Percentiles rank a stretch among this genome's conserved stretches.
phyloP scores from a whole-genome alignment of 1,139 yeast species.

The Spathaspora jeffriesii region DNA sequence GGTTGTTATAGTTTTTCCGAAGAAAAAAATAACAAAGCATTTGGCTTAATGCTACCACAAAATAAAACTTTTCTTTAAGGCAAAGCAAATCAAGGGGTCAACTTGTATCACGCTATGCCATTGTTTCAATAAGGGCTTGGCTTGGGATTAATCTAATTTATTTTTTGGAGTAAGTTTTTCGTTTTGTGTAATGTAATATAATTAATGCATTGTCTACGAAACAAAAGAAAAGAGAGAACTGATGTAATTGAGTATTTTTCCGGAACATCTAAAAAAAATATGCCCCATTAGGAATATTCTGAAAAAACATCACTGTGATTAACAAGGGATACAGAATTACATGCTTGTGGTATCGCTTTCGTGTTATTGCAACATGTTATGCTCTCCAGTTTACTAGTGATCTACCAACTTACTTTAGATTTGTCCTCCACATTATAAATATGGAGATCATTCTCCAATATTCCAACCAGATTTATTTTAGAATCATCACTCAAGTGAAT shows the following conservation, averaged over 20 bases:
- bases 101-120: neutral
- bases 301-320: neutral
- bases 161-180: neutral
- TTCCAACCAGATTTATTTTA: neutral
- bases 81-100: neutral
- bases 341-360: constrained; percentile 4
- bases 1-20: constrained; percentile 2
- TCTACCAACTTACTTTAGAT: neutral
- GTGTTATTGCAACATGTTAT: constrained; percentile 3
- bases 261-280: neutral
- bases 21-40: neutral
- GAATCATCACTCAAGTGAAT: constrained; percentile 1
- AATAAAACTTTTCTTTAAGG: neutral
- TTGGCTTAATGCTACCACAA: neutral
- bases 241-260: neutral
- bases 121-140: neutral
- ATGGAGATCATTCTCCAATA: neutral
- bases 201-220: neutral
- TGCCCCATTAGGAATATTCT: neutral
- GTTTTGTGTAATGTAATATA: neutral
- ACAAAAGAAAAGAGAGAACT: neutral
- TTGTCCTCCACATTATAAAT: constrained; percentile 3
- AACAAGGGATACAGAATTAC: constrained; percentile 1
- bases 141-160: neutral
- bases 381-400: constrained; percentile 14